Evolutionary conservation across 345 rosid genomes (phyloP).

Genomic region (Luvunga scandens): DNA sequence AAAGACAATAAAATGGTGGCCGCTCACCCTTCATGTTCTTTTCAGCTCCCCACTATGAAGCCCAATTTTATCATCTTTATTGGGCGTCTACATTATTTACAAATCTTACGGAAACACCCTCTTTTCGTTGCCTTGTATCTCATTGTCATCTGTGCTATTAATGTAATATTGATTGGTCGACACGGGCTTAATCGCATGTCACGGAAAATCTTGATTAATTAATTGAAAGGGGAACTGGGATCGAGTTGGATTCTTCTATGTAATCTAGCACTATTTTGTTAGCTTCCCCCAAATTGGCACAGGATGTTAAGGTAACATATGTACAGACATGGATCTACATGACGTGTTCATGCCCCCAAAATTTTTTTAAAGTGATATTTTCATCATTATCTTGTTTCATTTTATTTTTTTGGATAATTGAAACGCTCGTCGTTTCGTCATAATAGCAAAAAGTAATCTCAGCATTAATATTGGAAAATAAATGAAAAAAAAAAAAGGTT

Average conservation of each 20-base stretch:
- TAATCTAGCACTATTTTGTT: too few species aligned
- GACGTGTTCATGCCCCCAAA: too few species aligned
- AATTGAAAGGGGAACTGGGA: not conserved
- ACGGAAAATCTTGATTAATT: not conserved
- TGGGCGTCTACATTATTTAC: not conserved
- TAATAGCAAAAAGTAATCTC: too few species aligned
- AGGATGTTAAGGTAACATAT: too few species aligned
- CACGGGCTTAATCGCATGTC: not conserved
- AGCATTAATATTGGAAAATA: too few species aligned
- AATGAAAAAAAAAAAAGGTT: too few species aligned
- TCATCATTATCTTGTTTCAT: too few species aligned
- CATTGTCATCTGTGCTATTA: not conserved
- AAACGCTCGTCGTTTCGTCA: too few species aligned
- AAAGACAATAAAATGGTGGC: not conserved
- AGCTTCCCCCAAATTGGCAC: too few species aligned
- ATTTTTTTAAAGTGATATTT: too few species aligned
- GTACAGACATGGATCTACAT: too few species aligned
- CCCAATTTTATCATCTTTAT: conserved; percentile 1
- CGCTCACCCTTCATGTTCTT: not conserved
- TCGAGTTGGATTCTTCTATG: not conserved
- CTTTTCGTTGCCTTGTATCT: not conserved
- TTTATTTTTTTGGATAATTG: too few species aligned
- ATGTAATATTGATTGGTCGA: not conserved
- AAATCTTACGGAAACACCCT: not conserved
- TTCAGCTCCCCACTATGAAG: conserved; percentile 6